Base-by-base conservation (phyloP, 352 stramenopile species). In the Discostella stelligera region DNA sequence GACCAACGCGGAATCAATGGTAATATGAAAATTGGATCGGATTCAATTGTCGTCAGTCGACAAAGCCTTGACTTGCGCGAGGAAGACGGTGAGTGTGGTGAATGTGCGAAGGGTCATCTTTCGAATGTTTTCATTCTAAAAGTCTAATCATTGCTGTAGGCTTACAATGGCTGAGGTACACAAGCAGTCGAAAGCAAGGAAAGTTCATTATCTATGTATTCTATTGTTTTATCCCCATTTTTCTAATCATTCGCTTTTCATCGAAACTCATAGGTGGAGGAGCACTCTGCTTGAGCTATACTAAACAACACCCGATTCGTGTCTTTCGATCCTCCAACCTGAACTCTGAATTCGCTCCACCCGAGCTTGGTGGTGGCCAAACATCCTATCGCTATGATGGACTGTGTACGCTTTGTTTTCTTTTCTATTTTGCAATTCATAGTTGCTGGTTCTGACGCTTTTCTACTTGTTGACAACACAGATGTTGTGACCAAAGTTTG, bases 1-100 rank as follows among this genome's bases (percentile, higher is more conserved):
- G 68, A 82, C 23, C 81, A 82, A 66, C 68, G 77, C 30, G 81
- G 81, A 3, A 62, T 88, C 3, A 77, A 66, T 71, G 81, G 81
- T 20, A 84, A 82, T 58, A 39, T 74, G 0, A 72, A 64, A 13
- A n/a, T 52, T 20, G 81, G 81, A 49, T 71, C 73, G 7, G 73
- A 88, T 61, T 74, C 67, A 32, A 75, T 88, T 41, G 81, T 88
- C 61, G 77, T 88, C 10, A 67, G 32, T 9, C 56, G 81, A 27
- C 69, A 84, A 52, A 60, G 66, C 50, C 4, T 3, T 14, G 52
- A 58, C 14, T 46, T 76, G 41, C 54, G 76, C 32, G 81, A 88
- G 39, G 74, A 75, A 60, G 81, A 88, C 54, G 71, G 75, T 77
- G 59, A 53, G 68, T 69, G 46, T 6, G 11, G 2, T 65, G 60